Evolutionary conservation across 192 early-diverging fungal genomes (phyloP), one percentile per base, ranked within the genome.

Genomic region (Podila epigama): DNA sequence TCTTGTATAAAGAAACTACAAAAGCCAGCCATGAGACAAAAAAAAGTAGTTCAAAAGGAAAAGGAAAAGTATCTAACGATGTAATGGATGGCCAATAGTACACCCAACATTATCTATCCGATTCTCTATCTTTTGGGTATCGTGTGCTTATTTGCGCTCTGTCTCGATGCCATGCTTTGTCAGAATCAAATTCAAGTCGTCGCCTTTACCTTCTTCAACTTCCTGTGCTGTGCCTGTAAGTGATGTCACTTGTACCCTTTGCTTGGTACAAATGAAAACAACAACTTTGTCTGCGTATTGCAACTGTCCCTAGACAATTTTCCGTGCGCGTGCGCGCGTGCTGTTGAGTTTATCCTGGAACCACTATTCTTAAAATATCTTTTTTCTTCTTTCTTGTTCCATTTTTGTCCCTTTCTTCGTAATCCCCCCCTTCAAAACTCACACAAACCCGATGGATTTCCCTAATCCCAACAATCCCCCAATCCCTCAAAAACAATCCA

Each of bases 121-220:
- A 52, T 68, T 35, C 60, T 77, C 13, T 77, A 68, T 36, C 48
- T 68, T 18, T 50, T 77, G 7, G 73, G 66, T 56, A 77, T 77
- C 37, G 56, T 68, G 16, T 68, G 73, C 15, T 48, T 77, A 33
- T 64, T 68, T 40, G 44, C 48, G 31, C 73, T 77, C 50, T 77
- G 73, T n/a, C 56, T 62, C 25, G 73, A 77, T 68, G 73, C 73
- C 54, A 68, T 77, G 60, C 68, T 63, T 39, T 63, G 68, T 53
- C 73, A 63, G 28, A 77, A 77, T 34, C 73, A 77, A 56, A 68
- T 77, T 56, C 73, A 77, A 15, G 73, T 77, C 8, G 73, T 77
- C 18, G 86, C 88, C 1, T 83, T 87, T 5, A 87, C 86, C 15
- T 63, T 87, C 37, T 89, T 89, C 55, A 89, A 89, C 52, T 63